Evolutionary conservation across 805 yeast genomes (phyloP).

Genomic region (Brettanomyces naardenensis): DNA sequence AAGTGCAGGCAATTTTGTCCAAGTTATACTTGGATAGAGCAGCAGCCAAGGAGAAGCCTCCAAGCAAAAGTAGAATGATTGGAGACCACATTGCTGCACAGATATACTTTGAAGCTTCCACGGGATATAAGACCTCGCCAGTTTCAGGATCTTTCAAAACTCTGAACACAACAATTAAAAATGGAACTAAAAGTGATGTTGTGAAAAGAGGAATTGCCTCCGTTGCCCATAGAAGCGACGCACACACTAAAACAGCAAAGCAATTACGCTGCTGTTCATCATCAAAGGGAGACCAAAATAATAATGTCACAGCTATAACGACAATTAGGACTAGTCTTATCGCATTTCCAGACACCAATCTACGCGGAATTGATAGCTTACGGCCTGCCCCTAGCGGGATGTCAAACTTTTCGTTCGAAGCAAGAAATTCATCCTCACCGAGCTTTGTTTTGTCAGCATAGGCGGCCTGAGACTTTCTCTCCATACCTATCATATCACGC

Average conservation of each 20-base stretch:
- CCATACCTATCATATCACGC: constrained; percentile 92
- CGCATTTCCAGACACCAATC: constrained; percentile 29
- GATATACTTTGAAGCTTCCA: constrained; percentile 70
- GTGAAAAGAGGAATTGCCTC: constrained; percentile 89
- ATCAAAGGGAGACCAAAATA: constrained; percentile 50
- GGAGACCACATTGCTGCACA: constrained; percentile 93
- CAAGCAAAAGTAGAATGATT: constrained; percentile 79
- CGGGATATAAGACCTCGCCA: constrained; percentile 46
- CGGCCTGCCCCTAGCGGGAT: constrained; percentile 24
- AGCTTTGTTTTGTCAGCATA: constrained; percentile 24
- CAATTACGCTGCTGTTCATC: constrained; percentile 66
- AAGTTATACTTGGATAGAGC: constrained; percentile 87
- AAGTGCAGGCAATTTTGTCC: constrained; percentile 79
- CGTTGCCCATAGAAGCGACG: constrained; percentile 92
- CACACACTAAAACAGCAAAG: constrained; percentile 71
- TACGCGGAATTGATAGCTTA: constrained; percentile 25
- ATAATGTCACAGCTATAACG: constrained; percentile 38
- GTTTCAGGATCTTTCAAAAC: constrained; percentile 53
- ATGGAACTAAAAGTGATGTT: constrained; percentile 78
- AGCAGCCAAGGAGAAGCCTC: constrained; percentile 94
- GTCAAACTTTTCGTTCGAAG: constrained; percentile 13
- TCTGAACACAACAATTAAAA: constrained; percentile 64
- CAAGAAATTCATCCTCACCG: constrained; percentile 16
- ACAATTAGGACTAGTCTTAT: constrained; percentile 41
- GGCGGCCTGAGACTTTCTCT: constrained; percentile 78